phyloP scores from a whole-genome alignment of 169 alveolate species.

The Amoebophrya sp. region DNA sequence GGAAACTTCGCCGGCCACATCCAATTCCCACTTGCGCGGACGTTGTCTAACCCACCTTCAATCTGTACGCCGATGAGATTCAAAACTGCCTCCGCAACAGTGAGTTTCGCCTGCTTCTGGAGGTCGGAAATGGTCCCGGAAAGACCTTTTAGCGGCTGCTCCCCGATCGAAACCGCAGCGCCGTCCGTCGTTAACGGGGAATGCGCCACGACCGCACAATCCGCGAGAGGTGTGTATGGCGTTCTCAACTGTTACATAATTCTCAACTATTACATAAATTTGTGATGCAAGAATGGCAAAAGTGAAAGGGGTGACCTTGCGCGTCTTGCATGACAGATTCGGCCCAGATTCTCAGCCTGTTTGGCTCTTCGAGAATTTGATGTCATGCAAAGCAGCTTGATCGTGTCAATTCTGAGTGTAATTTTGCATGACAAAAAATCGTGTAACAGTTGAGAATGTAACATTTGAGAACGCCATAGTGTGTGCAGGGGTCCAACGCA shows the following conservation, averaged over 20 bases:
- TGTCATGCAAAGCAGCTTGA: not conserved
- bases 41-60: slow-evolving; percentile 31
- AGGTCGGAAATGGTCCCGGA: not conserved
- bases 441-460: no score
- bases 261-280: no score
- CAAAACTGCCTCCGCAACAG: slow-evolving; percentile 40
- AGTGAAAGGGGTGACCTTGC: no score
- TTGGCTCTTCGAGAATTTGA: no score
- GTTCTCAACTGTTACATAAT: no score
- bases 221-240: slow-evolving; percentile 40
- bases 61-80: slow-evolving; percentile 36
- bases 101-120: slow-evolving; percentile 35
- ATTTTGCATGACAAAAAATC: no score
- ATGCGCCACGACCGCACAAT: slow-evolving; percentile 39
- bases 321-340: no score
- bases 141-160: slow-evolving; percentile 45
- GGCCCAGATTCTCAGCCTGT: no score
- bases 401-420: not conserved
- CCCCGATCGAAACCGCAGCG: slow-evolving; percentile 42
- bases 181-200: slow-evolving; percentile 26
- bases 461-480: no score
- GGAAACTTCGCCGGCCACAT: slow-evolving; percentile 47
- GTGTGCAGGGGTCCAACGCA: slow-evolving; percentile 46
- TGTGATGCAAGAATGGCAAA: no score
- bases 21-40: slow-evolving; percentile 42